These are phyloP conservation scores for Saturnispora diversa DNA, from an alignment of 805 yeast species.

Conservation along the genomic window DNA sequence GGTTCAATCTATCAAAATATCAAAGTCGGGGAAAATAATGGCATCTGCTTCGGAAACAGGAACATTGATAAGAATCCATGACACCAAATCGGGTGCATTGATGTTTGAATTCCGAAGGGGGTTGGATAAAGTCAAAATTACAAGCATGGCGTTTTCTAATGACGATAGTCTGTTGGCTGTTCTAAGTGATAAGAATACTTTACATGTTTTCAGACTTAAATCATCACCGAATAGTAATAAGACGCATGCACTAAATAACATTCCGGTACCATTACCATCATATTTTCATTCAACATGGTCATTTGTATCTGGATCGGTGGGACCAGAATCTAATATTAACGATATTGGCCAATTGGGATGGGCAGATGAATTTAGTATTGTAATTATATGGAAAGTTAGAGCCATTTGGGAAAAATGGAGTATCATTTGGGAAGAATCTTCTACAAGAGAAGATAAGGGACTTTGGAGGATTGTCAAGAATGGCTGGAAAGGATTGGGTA, in stretches of 20 bases:
- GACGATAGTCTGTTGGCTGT: slow-evolving; percentile 72
- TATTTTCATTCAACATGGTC: slow-evolving; percentile 87
- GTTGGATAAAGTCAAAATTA: slow-evolving; percentile 71
- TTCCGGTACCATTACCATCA: slow-evolving; percentile 44
- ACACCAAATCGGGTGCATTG: slow-evolving; percentile 58
- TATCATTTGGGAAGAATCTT: slow-evolving; percentile 82
- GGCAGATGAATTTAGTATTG: slow-evolving; percentile 65
- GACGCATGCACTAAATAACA: slow-evolving; percentile 46
- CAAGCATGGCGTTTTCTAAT: slow-evolving; percentile 78
- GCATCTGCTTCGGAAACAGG: slow-evolving; percentile 83
- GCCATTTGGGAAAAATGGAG: slow-evolving; percentile 84
- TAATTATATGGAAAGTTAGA: slow-evolving; percentile 65
- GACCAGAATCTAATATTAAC: slow-evolving; percentile 24
- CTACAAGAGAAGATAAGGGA: slow-evolving; percentile 32
- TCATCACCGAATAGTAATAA: slow-evolving; percentile 27
- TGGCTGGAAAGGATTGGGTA: slow-evolving; percentile 55
- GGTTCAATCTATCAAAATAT: slow-evolving; percentile 56
- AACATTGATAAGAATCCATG: slow-evolving; percentile 68
- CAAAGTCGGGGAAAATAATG: slow-evolving; percentile 54
- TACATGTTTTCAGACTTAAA: slow-evolving; percentile 62
- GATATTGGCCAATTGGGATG: slow-evolving; percentile 55
- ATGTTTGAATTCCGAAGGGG: slow-evolving; percentile 88
- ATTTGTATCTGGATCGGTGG: slow-evolving; percentile 62
- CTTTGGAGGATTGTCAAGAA: slow-evolving; percentile 56
- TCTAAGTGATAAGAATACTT: slow-evolving; percentile 78